phyloP scores from a whole-genome alignment of 2,329 filamentous ascomycete species.

The Cercospora janseana region DNA sequence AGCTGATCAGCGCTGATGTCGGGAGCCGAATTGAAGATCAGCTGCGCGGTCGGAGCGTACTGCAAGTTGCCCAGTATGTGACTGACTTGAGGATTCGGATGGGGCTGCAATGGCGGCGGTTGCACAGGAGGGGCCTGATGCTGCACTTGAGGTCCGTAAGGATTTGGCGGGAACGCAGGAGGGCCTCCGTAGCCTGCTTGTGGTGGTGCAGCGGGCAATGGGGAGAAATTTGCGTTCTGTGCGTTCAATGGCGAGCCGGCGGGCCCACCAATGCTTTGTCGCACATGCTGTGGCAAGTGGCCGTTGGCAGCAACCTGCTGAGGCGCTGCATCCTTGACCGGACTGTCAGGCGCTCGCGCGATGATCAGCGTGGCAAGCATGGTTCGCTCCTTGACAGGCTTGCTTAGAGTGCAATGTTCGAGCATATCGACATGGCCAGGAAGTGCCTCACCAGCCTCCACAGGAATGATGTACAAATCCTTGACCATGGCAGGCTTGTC shows the following conservation, averaged over 20 bases:
- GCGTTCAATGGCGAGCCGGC: conserved; percentile 39
- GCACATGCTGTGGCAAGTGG: conserved; percentile 25
- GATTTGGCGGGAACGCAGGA: conserved; percentile 40
- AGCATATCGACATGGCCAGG: conserved; percentile 87
- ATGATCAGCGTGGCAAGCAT: conserved; percentile 84
- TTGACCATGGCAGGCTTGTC: conserved; percentile 61
- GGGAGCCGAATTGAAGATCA: conserved; percentile 37
- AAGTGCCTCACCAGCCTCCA: conserved; percentile 67
- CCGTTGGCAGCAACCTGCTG: conserved; percentile 23
- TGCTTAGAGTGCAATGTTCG: conserved; percentile 77
- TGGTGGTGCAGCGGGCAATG: conserved; percentile 35
- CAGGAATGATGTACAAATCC: conserved; percentile 87
- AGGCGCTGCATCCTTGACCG: conserved; percentile 36
- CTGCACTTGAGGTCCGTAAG: conserved; percentile 37
- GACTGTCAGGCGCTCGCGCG: conserved; percentile 54
- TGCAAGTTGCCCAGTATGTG: conserved; percentile 47
- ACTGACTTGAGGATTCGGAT: conserved; percentile 39
- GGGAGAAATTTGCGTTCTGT: conserved; percentile 42
- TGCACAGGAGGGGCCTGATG: conserved; percentile 36
- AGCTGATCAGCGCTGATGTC: conserved; percentile 58
- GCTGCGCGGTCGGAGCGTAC: conserved; percentile 42
- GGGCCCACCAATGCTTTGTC: conserved; percentile 29
- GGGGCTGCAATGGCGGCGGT: conserved; percentile 23
- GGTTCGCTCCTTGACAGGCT: conserved; percentile 68
- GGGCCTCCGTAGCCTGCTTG: conserved; percentile 27